Conservation (phyloP, 768 basidiomycete genomes). For the Clavaria fumosa region DNA sequence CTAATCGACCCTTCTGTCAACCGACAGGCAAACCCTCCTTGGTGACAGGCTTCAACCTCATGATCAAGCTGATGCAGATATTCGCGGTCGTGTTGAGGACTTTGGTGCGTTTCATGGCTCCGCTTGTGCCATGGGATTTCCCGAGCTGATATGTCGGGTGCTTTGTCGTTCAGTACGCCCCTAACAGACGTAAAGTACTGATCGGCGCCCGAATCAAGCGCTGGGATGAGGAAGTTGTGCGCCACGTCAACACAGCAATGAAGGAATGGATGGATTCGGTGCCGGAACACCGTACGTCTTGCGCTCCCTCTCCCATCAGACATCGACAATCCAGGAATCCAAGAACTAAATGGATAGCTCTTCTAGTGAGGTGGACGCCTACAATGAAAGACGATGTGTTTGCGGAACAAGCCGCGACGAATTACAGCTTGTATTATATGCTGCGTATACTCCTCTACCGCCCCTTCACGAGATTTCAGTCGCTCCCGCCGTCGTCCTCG, state of each 20-base stretch:
- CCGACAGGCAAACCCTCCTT: conserved; percentile 42
- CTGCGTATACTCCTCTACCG: conserved; percentile 55
- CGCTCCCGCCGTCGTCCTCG: conserved; percentile 7
- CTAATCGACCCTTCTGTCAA: conserved; percentile 43
- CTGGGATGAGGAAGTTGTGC: conserved; percentile 30
- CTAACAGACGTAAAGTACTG: conserved; percentile 21
- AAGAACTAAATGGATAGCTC: no score
- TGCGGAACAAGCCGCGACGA: conserved; percentile 39
- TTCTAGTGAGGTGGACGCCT: conserved; percentile 44
- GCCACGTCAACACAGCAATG: conserved; percentile 26
- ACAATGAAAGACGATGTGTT: conserved; percentile 30
- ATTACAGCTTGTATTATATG: conserved; percentile 46
- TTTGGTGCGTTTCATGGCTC: conserved; percentile 28
- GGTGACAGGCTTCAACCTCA: conserved; percentile 35
- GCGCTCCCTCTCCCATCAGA: neutral
- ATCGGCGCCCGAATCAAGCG: conserved; percentile 5
- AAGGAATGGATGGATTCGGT: conserved; percentile 46
- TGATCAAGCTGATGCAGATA: conserved; percentile 46
- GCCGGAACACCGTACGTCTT: conserved; percentile 36
- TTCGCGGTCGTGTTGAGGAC: conserved; percentile 46
- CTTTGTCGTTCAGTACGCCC: conserved; percentile 17
- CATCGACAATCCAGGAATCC: no score
- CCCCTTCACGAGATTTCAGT: conserved; percentile 30
- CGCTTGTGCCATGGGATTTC: conserved; percentile 44
- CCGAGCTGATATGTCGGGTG: conserved; percentile 18